Percentiles rank a stretch among this genome's conserved stretches.
These are phyloP conservation scores for Globomyces sp. DNA, from an alignment of 371 early-diverging fungal genomes.

Conservation along the genomic window DNA sequence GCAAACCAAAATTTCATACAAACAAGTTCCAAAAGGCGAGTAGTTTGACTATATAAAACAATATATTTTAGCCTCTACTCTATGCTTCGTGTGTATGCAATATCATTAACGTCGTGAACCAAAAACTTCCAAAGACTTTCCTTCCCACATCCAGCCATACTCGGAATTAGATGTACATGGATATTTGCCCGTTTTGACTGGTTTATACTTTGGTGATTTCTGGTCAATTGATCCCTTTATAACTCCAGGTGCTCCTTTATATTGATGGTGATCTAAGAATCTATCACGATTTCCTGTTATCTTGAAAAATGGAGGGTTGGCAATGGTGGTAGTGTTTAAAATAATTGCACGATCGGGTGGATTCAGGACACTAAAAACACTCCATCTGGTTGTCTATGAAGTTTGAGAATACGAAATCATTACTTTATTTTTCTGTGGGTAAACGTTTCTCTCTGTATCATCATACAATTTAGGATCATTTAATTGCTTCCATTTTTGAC, in stretches of 20 bases:
- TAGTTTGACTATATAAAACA: no score
- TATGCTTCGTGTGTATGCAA: not conserved
- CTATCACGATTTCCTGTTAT: slow-evolving; percentile 11
- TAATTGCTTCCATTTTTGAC: slow-evolving; percentile 35
- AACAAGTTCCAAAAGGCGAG: no score
- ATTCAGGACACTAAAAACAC: slow-evolving; percentile 4
- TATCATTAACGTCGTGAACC: slow-evolving; percentile 8
- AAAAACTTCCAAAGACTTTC: slow-evolving; percentile 6
- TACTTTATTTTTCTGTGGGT: slow-evolving; percentile 12
- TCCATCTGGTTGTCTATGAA: slow-evolving; percentile 3
- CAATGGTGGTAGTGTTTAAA: not conserved
- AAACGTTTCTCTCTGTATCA: not conserved
- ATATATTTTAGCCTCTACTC: no score
- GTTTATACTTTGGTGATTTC: not conserved
- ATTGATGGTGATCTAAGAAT: not conserved
- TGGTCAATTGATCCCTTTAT: not conserved
- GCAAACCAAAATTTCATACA: no score
- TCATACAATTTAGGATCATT: slow-evolving; percentile 38
- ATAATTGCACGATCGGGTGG: slow-evolving; percentile 2
- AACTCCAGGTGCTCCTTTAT: not conserved
- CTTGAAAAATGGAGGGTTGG: slow-evolving; percentile 4
- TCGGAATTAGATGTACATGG: slow-evolving; percentile 8
- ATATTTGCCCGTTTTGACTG: slow-evolving; percentile 7
- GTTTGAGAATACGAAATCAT: not conserved
- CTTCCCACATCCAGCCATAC: slow-evolving; percentile 11